phyloP scores from a whole-genome alignment of 306 rosid genomes.

The Alnus glutinosa region DNA sequence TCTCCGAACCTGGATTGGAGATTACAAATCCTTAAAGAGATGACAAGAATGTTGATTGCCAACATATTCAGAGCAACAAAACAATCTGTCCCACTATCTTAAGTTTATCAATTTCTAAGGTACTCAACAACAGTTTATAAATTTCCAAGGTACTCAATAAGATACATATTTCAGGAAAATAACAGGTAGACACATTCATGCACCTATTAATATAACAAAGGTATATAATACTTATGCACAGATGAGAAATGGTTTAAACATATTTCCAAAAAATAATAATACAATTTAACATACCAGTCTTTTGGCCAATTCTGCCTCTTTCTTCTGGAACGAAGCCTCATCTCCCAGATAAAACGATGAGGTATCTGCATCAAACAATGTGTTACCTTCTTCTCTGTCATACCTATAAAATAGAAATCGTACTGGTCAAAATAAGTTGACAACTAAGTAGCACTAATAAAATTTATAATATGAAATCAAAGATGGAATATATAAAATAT shows the following conservation, averaged over 20 bases:
- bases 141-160: constrained; percentile 7
- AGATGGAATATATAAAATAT: too few species aligned
- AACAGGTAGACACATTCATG: not conserved
- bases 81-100: not conserved
- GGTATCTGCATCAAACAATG: constrained; percentile 74
- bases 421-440: constrained; percentile 28
- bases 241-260: constrained; percentile 12
- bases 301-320: constrained; percentile 97
- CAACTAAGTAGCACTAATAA: not conserved
- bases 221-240: not conserved
- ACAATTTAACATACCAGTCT: constrained; percentile 62
- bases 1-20: constrained; percentile 59
- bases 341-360: constrained; percentile 81
- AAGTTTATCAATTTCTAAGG: constrained; percentile 5
- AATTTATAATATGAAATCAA: constrained; percentile 2
- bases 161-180: not conserved
- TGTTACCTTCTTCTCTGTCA: constrained; percentile 94
- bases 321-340: constrained; percentile 90
- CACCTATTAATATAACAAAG: not conserved
- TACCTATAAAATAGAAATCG: constrained; percentile 57
- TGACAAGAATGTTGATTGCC: constrained; percentile 16
- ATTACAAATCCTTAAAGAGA: constrained; percentile 20
- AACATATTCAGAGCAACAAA: constrained; percentile 8
- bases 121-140: not conserved
- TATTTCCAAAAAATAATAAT: constrained; percentile 9